phyloP scores from a whole-genome alignment of 208 protist species.

The Trypanosoma congolense region DNA sequence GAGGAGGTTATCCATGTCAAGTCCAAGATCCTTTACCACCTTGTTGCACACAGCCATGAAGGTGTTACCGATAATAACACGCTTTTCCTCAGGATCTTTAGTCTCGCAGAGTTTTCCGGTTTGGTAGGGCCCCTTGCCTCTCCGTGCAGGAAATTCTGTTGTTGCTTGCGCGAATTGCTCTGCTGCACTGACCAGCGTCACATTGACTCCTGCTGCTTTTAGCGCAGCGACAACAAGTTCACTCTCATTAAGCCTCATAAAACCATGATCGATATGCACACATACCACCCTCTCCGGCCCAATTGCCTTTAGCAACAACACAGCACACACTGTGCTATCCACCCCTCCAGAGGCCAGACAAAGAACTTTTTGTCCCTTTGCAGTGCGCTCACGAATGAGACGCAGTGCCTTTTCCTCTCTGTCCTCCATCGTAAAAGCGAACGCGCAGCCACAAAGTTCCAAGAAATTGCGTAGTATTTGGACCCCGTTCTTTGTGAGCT shows the following conservation, averaged over 20 bases:
- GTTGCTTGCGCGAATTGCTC: slow-evolving; percentile 77
- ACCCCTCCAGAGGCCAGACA: slow-evolving; percentile 97
- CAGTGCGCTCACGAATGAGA: slow-evolving; percentile 85
- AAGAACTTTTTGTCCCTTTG: slow-evolving; percentile 87
- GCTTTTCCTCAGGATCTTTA: slow-evolving; percentile 90
- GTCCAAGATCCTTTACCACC: slow-evolving; percentile 60
- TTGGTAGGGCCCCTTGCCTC: slow-evolving; percentile 43
- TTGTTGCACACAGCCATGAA: slow-evolving; percentile 94
- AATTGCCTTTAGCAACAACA: slow-evolving; percentile 93
- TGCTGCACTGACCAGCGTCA: slow-evolving; percentile 68
- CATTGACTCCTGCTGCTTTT: slow-evolving; percentile 49
- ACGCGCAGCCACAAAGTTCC: slow-evolving; percentile 62
- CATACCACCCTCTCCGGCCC: slow-evolving; percentile 92
- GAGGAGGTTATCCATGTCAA: slow-evolving; percentile 60
- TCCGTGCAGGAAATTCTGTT: slow-evolving; percentile 58
- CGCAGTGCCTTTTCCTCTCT: slow-evolving; percentile 86
- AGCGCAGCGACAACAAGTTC: slow-evolving; percentile 80
- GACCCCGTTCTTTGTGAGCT: slow-evolving; percentile 91
- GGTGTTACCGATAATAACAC: slow-evolving; percentile 97
- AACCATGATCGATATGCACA: slow-evolving; percentile 98
- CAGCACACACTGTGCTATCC: slow-evolving; percentile 96
- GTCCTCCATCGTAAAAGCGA: slow-evolving; percentile 82
- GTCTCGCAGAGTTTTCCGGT: slow-evolving; percentile 59
- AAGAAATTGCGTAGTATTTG: slow-evolving; percentile 95
- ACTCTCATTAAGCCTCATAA: slow-evolving; percentile 95